Conservation (phyloP, 306 rosid genomes). For the Mucuna pruriens region DNA sequence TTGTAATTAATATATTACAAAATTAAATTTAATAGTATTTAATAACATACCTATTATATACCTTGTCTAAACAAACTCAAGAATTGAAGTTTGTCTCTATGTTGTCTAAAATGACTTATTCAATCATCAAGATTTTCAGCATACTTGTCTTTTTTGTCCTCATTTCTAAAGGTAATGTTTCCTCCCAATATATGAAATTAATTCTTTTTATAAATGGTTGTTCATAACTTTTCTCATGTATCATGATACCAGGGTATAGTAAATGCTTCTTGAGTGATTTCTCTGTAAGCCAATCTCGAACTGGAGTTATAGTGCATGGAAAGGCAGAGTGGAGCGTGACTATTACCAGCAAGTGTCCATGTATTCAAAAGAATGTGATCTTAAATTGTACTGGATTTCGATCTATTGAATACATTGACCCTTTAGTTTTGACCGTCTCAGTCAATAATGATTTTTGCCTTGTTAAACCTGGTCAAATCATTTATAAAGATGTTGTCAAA, state of each 20-base stretch:
- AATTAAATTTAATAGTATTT: too few relatives aligned
- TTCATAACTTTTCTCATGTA: background rate
- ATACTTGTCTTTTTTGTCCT: background rate
- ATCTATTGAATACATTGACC: constrained; percentile 30
- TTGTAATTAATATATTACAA: too few relatives aligned
- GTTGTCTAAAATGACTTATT: background rate
- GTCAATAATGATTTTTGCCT: background rate
- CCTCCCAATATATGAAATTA: too few relatives aligned
- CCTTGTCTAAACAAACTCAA: too few relatives aligned
- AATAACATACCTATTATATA: too few relatives aligned
- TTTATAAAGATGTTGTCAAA: background rate
- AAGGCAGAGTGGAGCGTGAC: constrained; percentile 53
- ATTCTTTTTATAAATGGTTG: background rate
- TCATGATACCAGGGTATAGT: background rate
- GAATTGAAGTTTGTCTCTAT: too few relatives aligned
- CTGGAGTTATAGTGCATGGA: background rate
- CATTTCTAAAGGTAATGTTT: background rate
- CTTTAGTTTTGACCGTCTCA: constrained; percentile 26
- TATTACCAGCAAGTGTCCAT: constrained; percentile 20
- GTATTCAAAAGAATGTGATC: constrained; percentile 30
- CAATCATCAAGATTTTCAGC: background rate
- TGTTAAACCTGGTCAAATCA: constrained; percentile 34
- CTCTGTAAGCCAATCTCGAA: background rate
- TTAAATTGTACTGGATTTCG: constrained; percentile 43
- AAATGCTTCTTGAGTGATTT: background rate